phyloP scores from a whole-genome alignment of 2,329 filamentous ascomycete genomes.

The Cladophialophora psammophila region DNA sequence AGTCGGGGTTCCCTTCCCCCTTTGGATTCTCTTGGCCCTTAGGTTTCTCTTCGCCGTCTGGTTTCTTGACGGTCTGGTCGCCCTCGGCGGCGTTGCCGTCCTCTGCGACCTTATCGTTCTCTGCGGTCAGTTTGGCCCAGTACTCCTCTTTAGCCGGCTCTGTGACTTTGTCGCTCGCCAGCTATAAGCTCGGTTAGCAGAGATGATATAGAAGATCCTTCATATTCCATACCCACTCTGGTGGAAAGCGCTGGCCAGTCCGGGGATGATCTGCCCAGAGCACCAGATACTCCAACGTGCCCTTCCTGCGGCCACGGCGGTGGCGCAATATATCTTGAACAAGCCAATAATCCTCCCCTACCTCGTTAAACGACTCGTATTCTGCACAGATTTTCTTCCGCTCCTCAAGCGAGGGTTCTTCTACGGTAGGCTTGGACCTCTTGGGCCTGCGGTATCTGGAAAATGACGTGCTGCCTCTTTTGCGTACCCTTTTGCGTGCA shows the following conservation, averaged over 20 bases:
- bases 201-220: background rate
- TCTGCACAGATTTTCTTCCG: background rate
- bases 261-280: slow-evolving; percentile 37
- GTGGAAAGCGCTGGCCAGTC: slow-evolving; percentile 34
- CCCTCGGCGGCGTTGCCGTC: too few species aligned
- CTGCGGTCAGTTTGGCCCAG: background rate
- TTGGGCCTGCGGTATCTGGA: slow-evolving; percentile 31
- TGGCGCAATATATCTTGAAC: slow-evolving; percentile 46
- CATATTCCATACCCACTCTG: slow-evolving; percentile 35
- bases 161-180: background rate
- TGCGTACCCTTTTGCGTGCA: background rate
- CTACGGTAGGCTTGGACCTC: slow-evolving; percentile 9
- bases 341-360: slow-evolving; percentile 31
- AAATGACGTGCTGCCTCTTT: slow-evolving; percentile 14
- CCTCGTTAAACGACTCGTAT: slow-evolving; percentile 21
- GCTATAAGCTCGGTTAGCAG: slow-evolving; percentile 1
- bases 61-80: background rate
- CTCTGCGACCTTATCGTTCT: background rate
- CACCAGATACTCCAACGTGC: slow-evolving; percentile 31
- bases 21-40: too few species aligned
- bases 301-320: slow-evolving; percentile 38
- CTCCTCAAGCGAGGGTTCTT: background rate
- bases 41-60: too few species aligned
- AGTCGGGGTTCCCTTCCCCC: too few species aligned
- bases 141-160: background rate